Base-by-base conservation (phyloP, 352 stramenopile genomes). In the Pythium monospermum region DNA sequence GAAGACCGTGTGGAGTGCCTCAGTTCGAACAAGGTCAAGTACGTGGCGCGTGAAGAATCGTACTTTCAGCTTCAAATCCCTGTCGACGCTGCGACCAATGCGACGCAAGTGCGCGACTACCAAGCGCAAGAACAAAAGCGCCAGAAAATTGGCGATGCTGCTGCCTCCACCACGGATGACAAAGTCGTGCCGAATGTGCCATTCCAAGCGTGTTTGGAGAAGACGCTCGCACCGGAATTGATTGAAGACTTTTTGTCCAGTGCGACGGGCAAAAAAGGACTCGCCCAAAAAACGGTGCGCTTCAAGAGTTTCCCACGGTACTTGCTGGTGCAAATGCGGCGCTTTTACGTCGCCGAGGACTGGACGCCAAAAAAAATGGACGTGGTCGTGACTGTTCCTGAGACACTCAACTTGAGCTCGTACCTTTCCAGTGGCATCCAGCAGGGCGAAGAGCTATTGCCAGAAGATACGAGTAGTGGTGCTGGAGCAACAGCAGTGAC, bases 301-400 rank as follows among this genome's bases (percentile, higher is more conserved):
- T 94, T 99, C 59, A 69, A 74, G 33, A 97, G 92, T 23, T 99
- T 99, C 56, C 97, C 97, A 11, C 80, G 88, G 8, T 99, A 99
- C 64, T 68, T 99, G 25, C 67, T 98, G 19, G 64, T 99, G 22
- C 93, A 99, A 71, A 95, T 99, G 73, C 78, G 93, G 33, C 82
- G 97, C 11, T 99, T 99, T 61, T 96, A 97, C 64, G 79, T 99
- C 15, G 89, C 85, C 42, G 87, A 98, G 40, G 81, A 96, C 69
- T 99, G 96, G 96, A 91, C 87, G 36, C 95, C 96, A 2, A 95
- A 98, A 54, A 99, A 99, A 61, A 70, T 99, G 33, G 91, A 99
- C 57, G 96, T 98, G 4, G 77, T 96, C 6, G 87, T 99, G n/a
- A 85, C 97, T 37, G 88, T 99, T 11, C 95, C 96, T 0, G 81